These are phyloP conservation scores for Apiotrichum gracile DNA, from an alignment of 1,284 basidiomycete species.

Conservation along the genomic window DNA sequence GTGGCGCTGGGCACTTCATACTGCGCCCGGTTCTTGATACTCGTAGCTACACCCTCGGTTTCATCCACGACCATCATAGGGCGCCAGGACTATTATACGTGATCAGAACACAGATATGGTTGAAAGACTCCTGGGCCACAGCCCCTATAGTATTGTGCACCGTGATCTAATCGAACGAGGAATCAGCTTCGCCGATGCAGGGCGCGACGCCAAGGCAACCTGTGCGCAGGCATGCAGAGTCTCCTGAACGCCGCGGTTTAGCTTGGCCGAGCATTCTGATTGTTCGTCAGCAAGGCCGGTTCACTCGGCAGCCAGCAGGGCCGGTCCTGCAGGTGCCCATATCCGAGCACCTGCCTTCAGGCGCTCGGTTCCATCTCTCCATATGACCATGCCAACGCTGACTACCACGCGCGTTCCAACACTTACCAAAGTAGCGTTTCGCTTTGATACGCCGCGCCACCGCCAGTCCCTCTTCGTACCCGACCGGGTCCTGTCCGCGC, in stretches of 20 bases:
- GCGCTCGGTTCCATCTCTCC: too few relatives aligned
- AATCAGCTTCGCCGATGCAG: background rate
- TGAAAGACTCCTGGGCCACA: too few relatives aligned
- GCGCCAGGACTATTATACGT: too few relatives aligned
- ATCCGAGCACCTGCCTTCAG: too few relatives aligned
- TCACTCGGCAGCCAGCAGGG: background rate
- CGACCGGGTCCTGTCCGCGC: constrained; percentile 58
- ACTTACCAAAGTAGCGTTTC: constrained; percentile 78
- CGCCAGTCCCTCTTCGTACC: constrained; percentile 83
- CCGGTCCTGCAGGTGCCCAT: too few relatives aligned
- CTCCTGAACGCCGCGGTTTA: constrained; percentile 86
- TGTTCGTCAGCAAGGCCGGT: background rate
- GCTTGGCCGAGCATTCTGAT: constrained; percentile 90
- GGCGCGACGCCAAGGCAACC: constrained; percentile 60
- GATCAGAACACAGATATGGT: too few relatives aligned
- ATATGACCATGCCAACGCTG: too few relatives aligned
- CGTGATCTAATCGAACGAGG: background rate
- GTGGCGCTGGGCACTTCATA: too few relatives aligned
- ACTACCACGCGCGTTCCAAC: background rate
- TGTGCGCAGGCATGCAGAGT: constrained; percentile 85
- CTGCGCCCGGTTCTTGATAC: too few relatives aligned
- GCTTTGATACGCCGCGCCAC: constrained; percentile 86
- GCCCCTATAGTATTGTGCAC: background rate
- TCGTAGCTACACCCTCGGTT: too few relatives aligned
- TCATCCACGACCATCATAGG: too few relatives aligned